Conservation (phyloP, 345 rosid genomes). For the Eucalyptus curtisii region DNA sequence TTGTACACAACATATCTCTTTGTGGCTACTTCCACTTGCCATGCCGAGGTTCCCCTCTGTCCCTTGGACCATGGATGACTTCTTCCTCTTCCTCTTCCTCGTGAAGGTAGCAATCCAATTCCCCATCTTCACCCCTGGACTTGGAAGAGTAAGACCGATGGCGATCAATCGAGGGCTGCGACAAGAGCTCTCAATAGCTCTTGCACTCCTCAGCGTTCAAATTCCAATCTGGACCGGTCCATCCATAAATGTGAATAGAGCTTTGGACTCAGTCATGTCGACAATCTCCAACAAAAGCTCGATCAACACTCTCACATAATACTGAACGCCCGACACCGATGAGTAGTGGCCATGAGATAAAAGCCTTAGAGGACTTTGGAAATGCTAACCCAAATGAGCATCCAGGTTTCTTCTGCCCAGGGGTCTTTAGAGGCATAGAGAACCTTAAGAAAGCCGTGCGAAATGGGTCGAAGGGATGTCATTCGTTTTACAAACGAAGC, state of each 20-base stretch:
- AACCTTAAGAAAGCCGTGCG: not conserved
- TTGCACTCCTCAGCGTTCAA: not conserved
- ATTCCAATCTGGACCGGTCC: not conserved
- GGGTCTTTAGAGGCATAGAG: not conserved
- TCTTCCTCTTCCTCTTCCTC: not conserved
- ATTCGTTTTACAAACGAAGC: not conserved
- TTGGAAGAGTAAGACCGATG: too few relatives aligned
- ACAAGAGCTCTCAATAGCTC: not conserved
- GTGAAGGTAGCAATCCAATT: not conserved
- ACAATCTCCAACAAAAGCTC: not conserved
- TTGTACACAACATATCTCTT: too few relatives aligned
- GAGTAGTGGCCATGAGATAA: not conserved
- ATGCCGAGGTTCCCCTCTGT: too few relatives aligned
- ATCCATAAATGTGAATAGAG: not conserved
- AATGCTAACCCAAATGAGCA: not conserved
- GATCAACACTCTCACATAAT: too few relatives aligned
- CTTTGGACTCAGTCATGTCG: not conserved
- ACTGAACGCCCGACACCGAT: not conserved
- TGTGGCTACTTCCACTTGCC: too few relatives aligned
- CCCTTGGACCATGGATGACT: too few relatives aligned
- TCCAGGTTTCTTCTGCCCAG: not conserved
- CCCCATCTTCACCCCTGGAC: not conserved
- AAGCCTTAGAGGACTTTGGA: not conserved
- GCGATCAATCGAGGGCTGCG: fast-evolving
- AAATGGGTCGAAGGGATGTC: not conserved